Percentiles rank a stretch among this genome's conserved stretches.
Evolutionary conservation across 73 alveolate genomes (phyloP).

Genomic region (Paramecium tetraurelia): DNA sequence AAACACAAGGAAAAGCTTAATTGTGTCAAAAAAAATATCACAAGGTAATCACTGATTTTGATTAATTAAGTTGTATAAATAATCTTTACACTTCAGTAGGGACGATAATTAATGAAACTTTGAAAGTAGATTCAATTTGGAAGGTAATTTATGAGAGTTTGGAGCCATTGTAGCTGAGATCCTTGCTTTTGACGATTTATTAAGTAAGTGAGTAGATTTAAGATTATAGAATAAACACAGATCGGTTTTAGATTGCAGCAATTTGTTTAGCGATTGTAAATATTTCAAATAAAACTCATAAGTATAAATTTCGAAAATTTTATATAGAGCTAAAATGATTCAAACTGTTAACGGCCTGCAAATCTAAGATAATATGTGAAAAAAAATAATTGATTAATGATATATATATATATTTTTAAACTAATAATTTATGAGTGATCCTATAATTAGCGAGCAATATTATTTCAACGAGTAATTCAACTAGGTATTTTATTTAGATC

Average conservation of each 20-base stretch:
- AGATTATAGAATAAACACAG: neutral
- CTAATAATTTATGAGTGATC: slow-evolving; percentile 14
- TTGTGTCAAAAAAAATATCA: neutral
- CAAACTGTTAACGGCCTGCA: neutral
- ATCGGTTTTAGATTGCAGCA: neutral
- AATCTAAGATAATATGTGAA: neutral
- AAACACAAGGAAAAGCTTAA: neutral
- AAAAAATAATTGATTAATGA: neutral
- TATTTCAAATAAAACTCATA: neutral
- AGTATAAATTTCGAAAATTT: neutral
- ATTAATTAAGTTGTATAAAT: neutral
- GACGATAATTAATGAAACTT: neutral
- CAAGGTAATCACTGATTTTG: neutral
- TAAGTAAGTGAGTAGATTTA: neutral
- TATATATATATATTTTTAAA: neutral
- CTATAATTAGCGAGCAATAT: neutral
- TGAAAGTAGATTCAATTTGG: neutral
- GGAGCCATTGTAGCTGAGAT: neutral
- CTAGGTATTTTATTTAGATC: neutral
- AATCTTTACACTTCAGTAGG: neutral
- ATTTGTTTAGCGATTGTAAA: neutral
- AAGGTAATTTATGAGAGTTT: neutral
- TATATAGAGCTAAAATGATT: neutral
- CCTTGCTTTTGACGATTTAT: neutral
- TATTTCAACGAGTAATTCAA: neutral